Base-by-base conservation (phyloP, 2,329 filamentous ascomycete genomes). In the Arachnomyces sp. region DNA sequence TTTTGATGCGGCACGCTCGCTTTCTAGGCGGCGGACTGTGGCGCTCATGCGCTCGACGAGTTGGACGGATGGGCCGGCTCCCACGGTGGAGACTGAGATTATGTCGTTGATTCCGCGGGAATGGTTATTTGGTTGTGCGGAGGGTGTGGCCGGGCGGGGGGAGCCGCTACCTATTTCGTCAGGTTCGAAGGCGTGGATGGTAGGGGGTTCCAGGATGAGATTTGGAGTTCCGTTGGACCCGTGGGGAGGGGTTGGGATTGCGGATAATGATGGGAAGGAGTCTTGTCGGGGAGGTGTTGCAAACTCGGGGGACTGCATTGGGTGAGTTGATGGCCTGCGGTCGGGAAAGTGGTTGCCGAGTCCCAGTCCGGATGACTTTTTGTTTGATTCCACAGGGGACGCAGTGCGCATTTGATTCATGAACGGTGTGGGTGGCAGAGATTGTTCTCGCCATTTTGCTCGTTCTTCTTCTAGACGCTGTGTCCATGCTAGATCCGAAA, bases 31-130 rank as follows among this genome's bases (percentile, higher is more conserved):
- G 7, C 92, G 84, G 33, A 98, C 89, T 0, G 88, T 86, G 2
- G 89, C 86, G 55, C 86, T 93, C 86, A 98, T 94, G 39, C 90
- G 79, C 65, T 96, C 92, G 12, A 98, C 89, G 1, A 98, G 77
- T 63, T 96, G 90, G 1, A 98, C 90, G 0, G 84, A 90, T 0
- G 92, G 92, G 0, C 92, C 92, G 0, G 90, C 89, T 0, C 82
- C 90, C 7, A 87, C 84, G 0, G 90, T 95, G 1, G 88, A 94
- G 5, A 86, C 85, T 2, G 86, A 93, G 21, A 92, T 77, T 68
- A 94, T 84, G 54, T 95, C 89, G 51, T 88, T 84, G 44, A 85
- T 75, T 5, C 83, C 78, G 43, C 82, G 79, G 2, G 62, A 57
- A 25, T 54, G 54, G 5, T 64, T 60, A 34, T 61, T 58, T 1